Base-by-base conservation (phyloP, 2,329 filamentous ascomycete species). In the Pezicula carpinea region DNA sequence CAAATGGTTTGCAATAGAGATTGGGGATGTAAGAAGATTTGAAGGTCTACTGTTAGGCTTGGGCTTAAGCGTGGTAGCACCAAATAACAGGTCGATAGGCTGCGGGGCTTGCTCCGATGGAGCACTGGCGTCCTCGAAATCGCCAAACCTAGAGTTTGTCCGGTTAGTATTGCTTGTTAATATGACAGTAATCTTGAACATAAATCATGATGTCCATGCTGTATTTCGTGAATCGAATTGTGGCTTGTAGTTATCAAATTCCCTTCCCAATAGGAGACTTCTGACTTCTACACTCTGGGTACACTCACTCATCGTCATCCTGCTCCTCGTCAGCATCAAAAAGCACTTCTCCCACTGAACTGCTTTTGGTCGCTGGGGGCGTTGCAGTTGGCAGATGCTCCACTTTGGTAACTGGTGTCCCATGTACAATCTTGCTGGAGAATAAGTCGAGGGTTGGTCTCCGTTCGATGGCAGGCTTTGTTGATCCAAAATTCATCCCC, bases 81-180 rank as follows among this genome's bases (percentile, higher is more conserved):
- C 64, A 52, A 40, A 53, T 21, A 40, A 58, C 33, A 61, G 49
- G 11, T 67, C 63, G 44, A 43, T 19, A 22, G 46, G 54, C 21
- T 49, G 51, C 43, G 56, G 57, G n/a, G 44, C 32, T 31, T 60
- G 57, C 6, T 60, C 53, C 18, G 59, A 45, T 39, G 41, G 43
- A 39, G 52, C 49, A 26, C 67, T 66, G 14, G 79, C 79, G 38
- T 75, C 72, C 62, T 85, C 82, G 57, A 87, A 87, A 46, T 85
- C 82, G 1, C 83, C 81, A 66, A 83, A 86, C 13, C 26, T 29
- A 29, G 26, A 29, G 7, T 10, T 29, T 29, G 2, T 6, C 4
- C 4, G 13, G 10, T 29, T 29, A 29, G 26, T 3, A 29, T 29
- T 29, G 26, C 26, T 29, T 11, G 26, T 29, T n/a, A 6, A 29